Evolutionary conservation across 139 green algal species (phyloP).

Genomic region (Eudorina sp.): DNA sequence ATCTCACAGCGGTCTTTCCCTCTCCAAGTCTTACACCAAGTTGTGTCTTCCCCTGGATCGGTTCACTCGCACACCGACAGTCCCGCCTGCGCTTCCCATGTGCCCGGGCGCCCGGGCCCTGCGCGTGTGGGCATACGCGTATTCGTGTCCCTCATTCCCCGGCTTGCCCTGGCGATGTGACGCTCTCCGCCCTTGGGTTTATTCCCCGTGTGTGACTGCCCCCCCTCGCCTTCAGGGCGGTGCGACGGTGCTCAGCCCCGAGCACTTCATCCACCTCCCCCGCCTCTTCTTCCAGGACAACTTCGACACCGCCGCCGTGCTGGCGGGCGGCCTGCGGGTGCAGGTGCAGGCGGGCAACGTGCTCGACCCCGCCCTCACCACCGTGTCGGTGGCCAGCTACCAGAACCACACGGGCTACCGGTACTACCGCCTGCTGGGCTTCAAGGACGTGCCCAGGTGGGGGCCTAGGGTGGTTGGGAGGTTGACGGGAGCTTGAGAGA

Average conservation of each 20-base stretch:
- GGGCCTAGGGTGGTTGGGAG: not conserved
- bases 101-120: too few species aligned
- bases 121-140: too few species aligned
- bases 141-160: too few species aligned
- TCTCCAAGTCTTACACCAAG: too few species aligned
- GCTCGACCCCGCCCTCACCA: conserved; percentile 6
- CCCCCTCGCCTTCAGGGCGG: not conserved
- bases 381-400: conserved; percentile 45
- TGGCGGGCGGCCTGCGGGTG: conserved; percentile 35
- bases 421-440: conserved; percentile 56
- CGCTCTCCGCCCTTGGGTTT: too few species aligned
- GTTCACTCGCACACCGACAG: too few species aligned
- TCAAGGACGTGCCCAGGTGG: conserved; percentile 51
- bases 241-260: conserved; percentile 42
- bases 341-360: conserved; percentile 40
- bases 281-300: conserved; percentile 55
- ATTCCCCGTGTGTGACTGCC: too few species aligned
- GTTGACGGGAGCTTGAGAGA: too few species aligned
- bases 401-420: conserved; percentile 57
- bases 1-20: too few species aligned
- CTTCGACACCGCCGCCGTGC: conserved; percentile 48
- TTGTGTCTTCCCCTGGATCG: too few species aligned
- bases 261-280: conserved; percentile 61
- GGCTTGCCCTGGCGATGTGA: too few species aligned
- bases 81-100: too few species aligned